Base-by-base conservation (phyloP, 2,329 filamentous ascomycete genomes). In the Microdochium trichocladiopsis region DNA sequence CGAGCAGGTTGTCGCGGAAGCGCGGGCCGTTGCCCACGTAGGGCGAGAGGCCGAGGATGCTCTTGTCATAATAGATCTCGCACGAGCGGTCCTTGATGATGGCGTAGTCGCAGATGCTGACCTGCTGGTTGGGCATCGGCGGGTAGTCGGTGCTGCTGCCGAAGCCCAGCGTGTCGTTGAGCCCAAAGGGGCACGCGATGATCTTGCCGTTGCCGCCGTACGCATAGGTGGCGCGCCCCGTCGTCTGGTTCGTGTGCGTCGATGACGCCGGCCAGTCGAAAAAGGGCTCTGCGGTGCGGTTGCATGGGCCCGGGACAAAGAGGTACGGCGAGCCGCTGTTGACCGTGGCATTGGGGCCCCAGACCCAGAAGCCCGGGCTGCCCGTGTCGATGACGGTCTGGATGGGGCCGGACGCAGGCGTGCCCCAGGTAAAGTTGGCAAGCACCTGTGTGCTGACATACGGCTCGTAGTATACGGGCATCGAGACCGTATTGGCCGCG, bases 301-400 rank as follows among this genome's bases (percentile, higher is more conserved):
- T 52, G 47, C 51, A 52, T 3, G 51, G 47, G 18, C 51, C 51
- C 24, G 23, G 41, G 11, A 16, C 24, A n/a, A 48, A 48, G 25
- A 52, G 51, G 23, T 50, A 52, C 24, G 31, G 51, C n/a, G 51
- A 52, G 33, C 51, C 51, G 18, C 47, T 49, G 51, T 52, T 52
- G 33, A 52, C 47, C 6, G 36, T 50, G 6, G 51, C 51, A 16
- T 47, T 43, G 21, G 51, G 51, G 2, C 51, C 51, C 24, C 22
- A 22, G 2, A 52, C 51, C 51, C 51, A 52, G 47, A 50, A 52
- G 21, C 51, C 51, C 12, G 48, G 49, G 47, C 51, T 52, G 11
- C 47, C 51, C 3, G 51, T 52, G 51, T 50, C 47, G 21, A 52
- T 25, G 25, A 52, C 51, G 21, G 51, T 52, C 24, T 25, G 47